These are phyloP conservation scores for Claviceps africana DNA, from an alignment of 2,329 filamentous ascomycete species.

Conservation along the genomic window DNA sequence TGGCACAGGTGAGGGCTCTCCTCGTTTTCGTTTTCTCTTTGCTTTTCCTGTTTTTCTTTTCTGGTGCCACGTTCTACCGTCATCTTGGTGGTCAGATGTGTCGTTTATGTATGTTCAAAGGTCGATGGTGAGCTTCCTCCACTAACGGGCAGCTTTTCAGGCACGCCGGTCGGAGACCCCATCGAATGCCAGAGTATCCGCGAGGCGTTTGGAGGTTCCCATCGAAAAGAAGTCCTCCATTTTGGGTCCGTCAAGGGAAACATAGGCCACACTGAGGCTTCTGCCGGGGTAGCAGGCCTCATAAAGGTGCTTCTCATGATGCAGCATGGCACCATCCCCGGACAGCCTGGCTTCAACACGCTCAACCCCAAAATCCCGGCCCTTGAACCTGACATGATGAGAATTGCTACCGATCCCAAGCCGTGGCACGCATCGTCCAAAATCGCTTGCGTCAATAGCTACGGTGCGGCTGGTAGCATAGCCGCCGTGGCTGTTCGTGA, in stretches of 20 bases:
- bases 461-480: constrained; percentile 23
- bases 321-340: constrained; percentile 11
- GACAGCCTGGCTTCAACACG: constrained; percentile 18
- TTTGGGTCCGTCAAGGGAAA: constrained; percentile 42
- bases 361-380: constrained; percentile 20
- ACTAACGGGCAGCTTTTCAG: background rate
- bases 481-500: constrained; percentile 12
- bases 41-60: background rate
- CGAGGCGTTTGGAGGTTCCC: constrained; percentile 18
- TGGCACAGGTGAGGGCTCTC: constrained; percentile 46
- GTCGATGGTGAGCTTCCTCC: background rate
- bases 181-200: constrained; percentile 64
- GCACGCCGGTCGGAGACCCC: constrained; percentile 66
- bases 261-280: constrained; percentile 42
- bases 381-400: constrained; percentile 10
- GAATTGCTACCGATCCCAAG: constrained; percentile 21
- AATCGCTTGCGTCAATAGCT: constrained; percentile 20
- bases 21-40: background rate
- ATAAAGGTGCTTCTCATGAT: constrained; percentile 22
- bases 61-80: background rate
- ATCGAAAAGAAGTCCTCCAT: background rate
- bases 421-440: constrained; percentile 11
- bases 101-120: background rate
- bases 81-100: background rate
- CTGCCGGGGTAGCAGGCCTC: constrained; percentile 16